These are phyloP conservation scores for Trifolium pratense DNA, from an alignment of 306 rosid species.

Conservation along the genomic window DNA sequence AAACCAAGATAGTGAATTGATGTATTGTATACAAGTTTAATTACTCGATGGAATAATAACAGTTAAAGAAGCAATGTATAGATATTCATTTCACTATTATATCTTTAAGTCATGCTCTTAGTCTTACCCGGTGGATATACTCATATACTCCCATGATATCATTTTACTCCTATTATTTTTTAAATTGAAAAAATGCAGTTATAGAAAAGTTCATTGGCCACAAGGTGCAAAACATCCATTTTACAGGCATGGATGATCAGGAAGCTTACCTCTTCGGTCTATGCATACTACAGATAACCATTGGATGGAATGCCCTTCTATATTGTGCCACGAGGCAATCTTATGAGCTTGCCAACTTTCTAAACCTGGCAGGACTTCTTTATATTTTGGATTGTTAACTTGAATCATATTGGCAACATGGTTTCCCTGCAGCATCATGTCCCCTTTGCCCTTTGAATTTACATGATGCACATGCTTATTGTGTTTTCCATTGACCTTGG, in stretches of 20 bases:
- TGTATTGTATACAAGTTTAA: neutral
- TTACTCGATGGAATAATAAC: neutral
- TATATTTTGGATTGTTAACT: conserved; percentile 72
- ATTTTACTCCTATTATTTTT: conserved; percentile 16
- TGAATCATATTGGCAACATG: conserved; percentile 65
- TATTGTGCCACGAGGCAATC: conserved; percentile 89
- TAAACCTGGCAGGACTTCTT: conserved; percentile 90
- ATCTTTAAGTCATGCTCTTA: conserved; percentile 20
- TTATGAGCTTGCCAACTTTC: conserved; percentile 87
- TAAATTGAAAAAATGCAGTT: conserved; percentile 4
- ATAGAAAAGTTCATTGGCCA: conserved; percentile 18
- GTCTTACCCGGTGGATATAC: conserved; percentile 6
- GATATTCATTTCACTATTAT: conserved; percentile 25
- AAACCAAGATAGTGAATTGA: conserved; percentile 32
- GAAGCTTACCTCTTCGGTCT: conserved; percentile 79
- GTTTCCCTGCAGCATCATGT: conserved; percentile 64
- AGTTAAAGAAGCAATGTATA: conserved; percentile 13
- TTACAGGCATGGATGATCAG: conserved; percentile 31
- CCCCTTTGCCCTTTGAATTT: conserved; percentile 68
- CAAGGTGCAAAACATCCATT: conserved; percentile 34
- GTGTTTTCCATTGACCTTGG: conserved; percentile 91
- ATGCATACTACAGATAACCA: conserved; percentile 85
- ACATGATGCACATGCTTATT: conserved; percentile 65
- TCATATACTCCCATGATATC: neutral
- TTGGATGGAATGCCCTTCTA: conserved; percentile 84